Evolutionary conservation across 1,284 basidiomycete species (phyloP).

Genomic region (Rhizoctonia solani): DNA sequence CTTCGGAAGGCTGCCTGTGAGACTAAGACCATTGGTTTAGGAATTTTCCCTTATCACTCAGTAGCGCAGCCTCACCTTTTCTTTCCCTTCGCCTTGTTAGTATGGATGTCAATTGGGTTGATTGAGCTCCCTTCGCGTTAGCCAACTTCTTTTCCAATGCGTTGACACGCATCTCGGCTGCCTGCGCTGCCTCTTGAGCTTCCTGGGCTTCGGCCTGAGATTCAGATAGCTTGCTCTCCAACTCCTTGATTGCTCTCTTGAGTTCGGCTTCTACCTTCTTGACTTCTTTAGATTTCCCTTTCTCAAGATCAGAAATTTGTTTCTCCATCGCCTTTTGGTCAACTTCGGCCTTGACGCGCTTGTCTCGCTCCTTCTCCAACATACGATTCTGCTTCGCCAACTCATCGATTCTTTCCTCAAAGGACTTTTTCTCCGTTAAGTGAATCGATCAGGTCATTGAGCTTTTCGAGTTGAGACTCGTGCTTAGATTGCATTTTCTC

Average conservation of each 20-base stretch:
- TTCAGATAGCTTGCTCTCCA: constrained; percentile 3
- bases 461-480: too few species aligned
- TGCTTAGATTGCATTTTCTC: too few species aligned
- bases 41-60: neutral
- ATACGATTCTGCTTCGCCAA: constrained; percentile 4
- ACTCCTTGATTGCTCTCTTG: constrained; percentile 19
- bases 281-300: neutral
- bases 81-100: neutral
- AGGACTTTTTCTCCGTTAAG: neutral
- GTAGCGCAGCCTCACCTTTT: neutral
- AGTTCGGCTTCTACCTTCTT: constrained; percentile 14
- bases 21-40: neutral
- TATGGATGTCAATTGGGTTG: neutral
- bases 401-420: constrained; percentile 4
- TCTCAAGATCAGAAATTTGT: constrained; percentile 6
- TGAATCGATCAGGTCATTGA: too few species aligned
- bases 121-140: neutral
- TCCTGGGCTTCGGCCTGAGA: constrained; percentile 18
- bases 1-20: neutral
- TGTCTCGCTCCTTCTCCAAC: constrained; percentile 26
- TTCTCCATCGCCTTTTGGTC: constrained; percentile 14
- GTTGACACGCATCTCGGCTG: neutral
- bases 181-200: neutral
- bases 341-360: constrained; percentile 13
- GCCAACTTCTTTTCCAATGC: constrained; percentile 17